Evolutionary conservation across 106 monocot species (phyloP), one percentile per base, ranked within the genome.

Genomic region (Narthecium ossifragum): DNA sequence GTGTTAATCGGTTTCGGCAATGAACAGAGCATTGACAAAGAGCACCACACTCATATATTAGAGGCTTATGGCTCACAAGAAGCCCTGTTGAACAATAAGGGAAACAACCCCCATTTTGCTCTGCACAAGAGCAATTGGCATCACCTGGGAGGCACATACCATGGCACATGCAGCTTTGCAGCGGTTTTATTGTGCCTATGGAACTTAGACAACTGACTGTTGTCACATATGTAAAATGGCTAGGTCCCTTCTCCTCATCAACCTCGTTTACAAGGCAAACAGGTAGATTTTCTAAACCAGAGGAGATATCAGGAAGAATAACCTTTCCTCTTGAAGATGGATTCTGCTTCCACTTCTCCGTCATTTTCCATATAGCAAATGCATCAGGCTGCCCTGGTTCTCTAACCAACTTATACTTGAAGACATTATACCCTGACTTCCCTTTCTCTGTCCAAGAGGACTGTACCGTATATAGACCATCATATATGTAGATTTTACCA

Each of bases 401-500:
- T 46, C 87, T 60, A 43, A 73, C 22, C 57, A 92, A 49, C 61
- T 81, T 80, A 60, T 75, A 92, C 57, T 92, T 92, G 53, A 87
- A 92, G 56, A 83, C 63, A 56, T 75, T 84, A 36, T 70, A 78
- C 2, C 92, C 92, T 15, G 57, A 28, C 54, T 88, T 92, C 2
- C 70, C 72, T 40, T 65, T 88, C 45, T 87, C 87, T 15, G 70
- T 34, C 87, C 87, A 92, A 8, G 75, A 80, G 15, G 68, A 62
- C 4, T 72, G 31, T 46, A 92, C 62, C 57, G 72, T 77, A 63
- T 92, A 92, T 6, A 92, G 63, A 21, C 92, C 92, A 53, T 92
- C 92, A 62, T 92, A 92, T 34, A 84, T 50, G 43, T 92, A 92
- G 49, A 87, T 78, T 61, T 72, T 88, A 12, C 80, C 75, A 59